These are phyloP conservation scores for Lepidium sativum DNA, from an alignment of 345 rosid genomes.

Conservation along the genomic window DNA sequence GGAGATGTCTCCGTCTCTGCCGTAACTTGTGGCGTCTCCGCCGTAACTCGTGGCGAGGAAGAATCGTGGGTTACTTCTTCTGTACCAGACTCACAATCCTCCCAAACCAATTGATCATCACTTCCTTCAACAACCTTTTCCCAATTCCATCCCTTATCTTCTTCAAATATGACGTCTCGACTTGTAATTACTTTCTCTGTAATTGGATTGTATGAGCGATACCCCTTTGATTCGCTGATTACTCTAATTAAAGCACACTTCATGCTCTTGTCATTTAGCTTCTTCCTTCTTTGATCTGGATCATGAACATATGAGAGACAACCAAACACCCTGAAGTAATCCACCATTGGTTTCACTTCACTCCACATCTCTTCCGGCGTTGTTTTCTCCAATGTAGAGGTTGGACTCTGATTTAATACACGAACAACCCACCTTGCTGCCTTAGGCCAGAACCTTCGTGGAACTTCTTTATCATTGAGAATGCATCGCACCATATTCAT, in stretches of 20 bases:
- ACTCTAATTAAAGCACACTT: neutral
- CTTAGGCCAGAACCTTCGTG: neutral
- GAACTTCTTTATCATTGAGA: neutral
- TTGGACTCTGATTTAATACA: neutral
- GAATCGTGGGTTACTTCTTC: too few species aligned
- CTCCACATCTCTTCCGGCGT: neutral
- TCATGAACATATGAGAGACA: neutral
- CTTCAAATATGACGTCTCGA: neutral
- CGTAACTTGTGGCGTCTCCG: accelerated
- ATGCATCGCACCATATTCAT: neutral
- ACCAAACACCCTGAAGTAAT: neutral
- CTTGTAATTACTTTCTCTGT: neutral
- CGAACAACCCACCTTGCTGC: neutral
- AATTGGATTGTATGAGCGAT: neutral
- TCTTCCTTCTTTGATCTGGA: neutral
- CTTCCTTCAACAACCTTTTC: too few species aligned
- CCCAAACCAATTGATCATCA: too few species aligned
- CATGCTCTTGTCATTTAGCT: neutral
- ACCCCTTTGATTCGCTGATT: neutral
- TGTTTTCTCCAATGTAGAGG: neutral
- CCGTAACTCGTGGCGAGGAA: too few species aligned
- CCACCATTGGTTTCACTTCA: neutral
- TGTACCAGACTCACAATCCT: neutral
- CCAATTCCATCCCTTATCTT: neutral
- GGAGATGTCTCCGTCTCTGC: too few species aligned